These are phyloP conservation scores for Calonectria hongkongensis DNA, from an alignment of 2,329 filamentous ascomycete genomes.

Conservation along the genomic window DNA sequence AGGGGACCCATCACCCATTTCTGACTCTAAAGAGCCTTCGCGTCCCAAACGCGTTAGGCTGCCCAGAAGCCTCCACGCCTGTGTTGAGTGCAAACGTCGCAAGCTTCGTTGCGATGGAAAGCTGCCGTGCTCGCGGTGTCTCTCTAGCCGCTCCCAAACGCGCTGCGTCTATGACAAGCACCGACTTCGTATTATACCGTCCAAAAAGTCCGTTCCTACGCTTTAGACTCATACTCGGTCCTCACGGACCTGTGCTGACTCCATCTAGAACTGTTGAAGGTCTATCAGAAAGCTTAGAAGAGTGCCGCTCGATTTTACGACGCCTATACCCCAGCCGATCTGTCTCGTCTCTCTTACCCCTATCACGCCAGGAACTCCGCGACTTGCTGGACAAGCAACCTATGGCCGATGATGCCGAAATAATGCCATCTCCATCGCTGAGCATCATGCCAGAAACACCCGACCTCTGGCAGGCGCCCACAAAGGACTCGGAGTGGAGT, in stretches of 20 bases:
- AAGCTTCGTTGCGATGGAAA: constrained; percentile 35
- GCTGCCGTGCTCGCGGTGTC: constrained; percentile 27
- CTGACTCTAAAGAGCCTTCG: neutral
- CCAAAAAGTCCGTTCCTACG: constrained; percentile 24
- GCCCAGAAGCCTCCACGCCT: constrained; percentile 20
- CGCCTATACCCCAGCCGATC: constrained; percentile 26
- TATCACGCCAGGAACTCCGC: constrained; percentile 22
- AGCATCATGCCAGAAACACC: neutral
- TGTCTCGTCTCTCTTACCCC: constrained; percentile 21
- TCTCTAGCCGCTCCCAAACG: constrained; percentile 24
- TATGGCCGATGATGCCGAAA: neutral
- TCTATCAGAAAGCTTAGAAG: constrained; percentile 24
- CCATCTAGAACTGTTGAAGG: constrained; percentile 6
- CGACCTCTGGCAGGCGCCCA: constrained; percentile 22
- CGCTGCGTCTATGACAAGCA: constrained; percentile 34
- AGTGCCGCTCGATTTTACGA: constrained; percentile 20
- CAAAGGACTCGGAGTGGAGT: constrained; percentile 29
- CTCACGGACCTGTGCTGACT: neutral
- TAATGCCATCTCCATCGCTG: constrained; percentile 10
- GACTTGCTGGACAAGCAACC: neutral
- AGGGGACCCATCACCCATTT: neutral
- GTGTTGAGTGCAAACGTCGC: constrained; percentile 31
- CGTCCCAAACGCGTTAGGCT: neutral
- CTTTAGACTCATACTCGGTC: neutral
- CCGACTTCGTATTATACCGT: constrained; percentile 30